Evolutionary conservation across 2,329 filamentous ascomycete genomes (phyloP).

Genomic region (Claviceps pazoutovae): DNA sequence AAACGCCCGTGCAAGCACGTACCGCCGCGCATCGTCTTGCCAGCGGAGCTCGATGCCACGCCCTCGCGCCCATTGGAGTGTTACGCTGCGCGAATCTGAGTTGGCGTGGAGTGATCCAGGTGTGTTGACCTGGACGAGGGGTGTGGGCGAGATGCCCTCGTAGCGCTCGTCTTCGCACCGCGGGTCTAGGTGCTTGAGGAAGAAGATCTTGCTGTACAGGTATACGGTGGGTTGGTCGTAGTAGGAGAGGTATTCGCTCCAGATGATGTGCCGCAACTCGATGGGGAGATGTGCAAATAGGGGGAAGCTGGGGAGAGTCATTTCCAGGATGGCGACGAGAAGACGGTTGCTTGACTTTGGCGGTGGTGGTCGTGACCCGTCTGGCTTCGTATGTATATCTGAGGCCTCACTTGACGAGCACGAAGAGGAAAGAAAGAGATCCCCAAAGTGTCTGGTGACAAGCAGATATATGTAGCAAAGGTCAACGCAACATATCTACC

Average conservation of each 20-base stretch:
- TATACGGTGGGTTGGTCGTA: constrained; percentile 9
- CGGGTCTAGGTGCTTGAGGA: constrained; percentile 4
- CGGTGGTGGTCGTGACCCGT: too few relatives aligned
- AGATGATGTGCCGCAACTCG: constrained; percentile 15
- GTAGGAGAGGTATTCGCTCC: constrained; percentile 8
- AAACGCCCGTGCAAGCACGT: constrained; percentile 5
- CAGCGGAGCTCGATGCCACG: constrained; percentile 3
- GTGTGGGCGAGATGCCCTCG: constrained; percentile 1
- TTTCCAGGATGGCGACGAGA: background rate
- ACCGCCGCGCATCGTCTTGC: background rate
- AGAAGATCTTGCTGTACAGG: constrained; percentile 9
- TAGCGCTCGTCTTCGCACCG: constrained; percentile 1
- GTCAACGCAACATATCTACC: too few relatives aligned
- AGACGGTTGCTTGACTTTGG: too few relatives aligned
- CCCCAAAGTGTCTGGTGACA: too few relatives aligned
- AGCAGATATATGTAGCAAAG: too few relatives aligned
- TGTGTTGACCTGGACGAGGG: constrained; percentile 8
- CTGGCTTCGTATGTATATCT: too few relatives aligned
- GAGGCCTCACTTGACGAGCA: too few relatives aligned
- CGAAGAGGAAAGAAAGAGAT: too few relatives aligned
- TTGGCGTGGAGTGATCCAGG: constrained; percentile 9
- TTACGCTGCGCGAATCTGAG: constrained; percentile 11
- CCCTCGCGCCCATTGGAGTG: constrained; percentile 8
- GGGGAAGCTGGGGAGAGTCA: constrained; percentile 6
- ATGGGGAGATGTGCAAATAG: constrained; percentile 11